A percentile compares a stretch with the other conserved stretches of the same genome.
These are phyloP conservation scores for Raphanus raphanistrum DNA, from an alignment of 345 rosid species.

Conservation along the genomic window DNA sequence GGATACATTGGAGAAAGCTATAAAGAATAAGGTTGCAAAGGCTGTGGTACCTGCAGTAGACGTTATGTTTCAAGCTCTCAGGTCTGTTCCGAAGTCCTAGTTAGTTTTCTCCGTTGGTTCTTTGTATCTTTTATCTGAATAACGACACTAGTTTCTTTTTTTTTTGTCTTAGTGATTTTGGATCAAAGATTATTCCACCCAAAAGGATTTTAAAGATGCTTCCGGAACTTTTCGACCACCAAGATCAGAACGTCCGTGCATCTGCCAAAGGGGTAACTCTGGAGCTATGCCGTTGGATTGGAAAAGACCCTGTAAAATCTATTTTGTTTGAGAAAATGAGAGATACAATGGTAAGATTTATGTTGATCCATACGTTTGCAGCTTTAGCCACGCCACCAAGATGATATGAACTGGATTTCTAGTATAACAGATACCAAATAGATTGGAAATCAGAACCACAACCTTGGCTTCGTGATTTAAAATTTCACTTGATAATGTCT, in stretches of 20 bases:
- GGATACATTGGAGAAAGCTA: slow-evolving; percentile 99
- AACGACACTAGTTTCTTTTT: background rate
- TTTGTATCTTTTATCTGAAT: slow-evolving; percentile 18
- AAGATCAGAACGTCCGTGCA: slow-evolving; percentile 98
- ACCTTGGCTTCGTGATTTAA: slow-evolving; percentile 1
- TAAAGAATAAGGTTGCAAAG: slow-evolving; percentile 98
- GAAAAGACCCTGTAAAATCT: slow-evolving; percentile 96
- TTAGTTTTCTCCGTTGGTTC: slow-evolving; percentile 22
- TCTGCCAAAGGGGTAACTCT: slow-evolving; percentile 93
- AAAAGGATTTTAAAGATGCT: slow-evolving; percentile 96
- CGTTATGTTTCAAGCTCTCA: slow-evolving; percentile 94
- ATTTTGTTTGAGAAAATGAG: slow-evolving; percentile 99
- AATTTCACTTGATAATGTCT: background rate
- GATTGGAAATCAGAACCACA: background rate
- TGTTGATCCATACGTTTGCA: slow-evolving; percentile 14
- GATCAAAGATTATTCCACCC: slow-evolving; percentile 86
- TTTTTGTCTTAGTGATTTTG: slow-evolving; percentile 75
- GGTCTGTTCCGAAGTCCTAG: slow-evolving; percentile 49
- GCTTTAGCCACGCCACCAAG: slow-evolving; percentile 12
- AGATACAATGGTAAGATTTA: slow-evolving; percentile 87
- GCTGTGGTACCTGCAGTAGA: slow-evolving; percentile 99
- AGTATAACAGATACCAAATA: slow-evolving; percentile 15
- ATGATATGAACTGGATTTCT: slow-evolving; percentile 10
- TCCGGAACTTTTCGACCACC: slow-evolving; percentile 98
- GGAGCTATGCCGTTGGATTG: slow-evolving; percentile 99